phyloP scores from a whole-genome alignment of 2,329 filamentous ascomycete species.

The Didymella exigua region DNA sequence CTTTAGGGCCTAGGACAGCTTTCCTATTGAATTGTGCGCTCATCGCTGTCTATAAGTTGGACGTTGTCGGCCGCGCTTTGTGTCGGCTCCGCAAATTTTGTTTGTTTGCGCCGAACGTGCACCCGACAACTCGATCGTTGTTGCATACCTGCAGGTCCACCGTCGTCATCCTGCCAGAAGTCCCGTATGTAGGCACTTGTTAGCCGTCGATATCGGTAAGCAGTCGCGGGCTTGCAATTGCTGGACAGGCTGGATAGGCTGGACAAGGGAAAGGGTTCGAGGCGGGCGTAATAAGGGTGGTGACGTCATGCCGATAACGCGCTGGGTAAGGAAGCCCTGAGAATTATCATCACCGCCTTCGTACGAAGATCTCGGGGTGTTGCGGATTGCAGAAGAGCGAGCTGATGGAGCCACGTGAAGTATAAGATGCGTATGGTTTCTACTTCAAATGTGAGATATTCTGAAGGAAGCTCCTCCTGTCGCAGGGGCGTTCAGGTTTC shows the following conservation, averaged over 20 bases:
- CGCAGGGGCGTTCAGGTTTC: too few relatives aligned
- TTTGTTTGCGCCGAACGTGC: slow-evolving; percentile 6
- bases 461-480: too few relatives aligned
- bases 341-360: background rate
- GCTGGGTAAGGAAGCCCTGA: slow-evolving; percentile 2
- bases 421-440: background rate
- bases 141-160: background rate
- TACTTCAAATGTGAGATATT: background rate
- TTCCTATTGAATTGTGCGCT: background rate
- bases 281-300: background rate
- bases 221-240: background rate
- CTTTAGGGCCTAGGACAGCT: background rate
- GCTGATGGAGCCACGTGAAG: background rate
- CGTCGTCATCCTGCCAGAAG: background rate
- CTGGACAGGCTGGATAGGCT: too few relatives aligned
- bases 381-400: background rate
- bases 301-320: slow-evolving; percentile 7
- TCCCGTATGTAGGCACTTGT: background rate
- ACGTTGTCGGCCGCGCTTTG: slow-evolving; percentile 1
- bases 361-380: background rate
- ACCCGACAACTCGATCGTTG: background rate
- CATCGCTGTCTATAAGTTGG: background rate
- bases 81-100: slow-evolving; percentile 7
- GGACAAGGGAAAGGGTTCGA: background rate
- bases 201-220: background rate